These are phyloP conservation scores for Arthroderma sp. DNA, from an alignment of 2,329 filamentous ascomycete genomes.

Conservation along the genomic window DNA sequence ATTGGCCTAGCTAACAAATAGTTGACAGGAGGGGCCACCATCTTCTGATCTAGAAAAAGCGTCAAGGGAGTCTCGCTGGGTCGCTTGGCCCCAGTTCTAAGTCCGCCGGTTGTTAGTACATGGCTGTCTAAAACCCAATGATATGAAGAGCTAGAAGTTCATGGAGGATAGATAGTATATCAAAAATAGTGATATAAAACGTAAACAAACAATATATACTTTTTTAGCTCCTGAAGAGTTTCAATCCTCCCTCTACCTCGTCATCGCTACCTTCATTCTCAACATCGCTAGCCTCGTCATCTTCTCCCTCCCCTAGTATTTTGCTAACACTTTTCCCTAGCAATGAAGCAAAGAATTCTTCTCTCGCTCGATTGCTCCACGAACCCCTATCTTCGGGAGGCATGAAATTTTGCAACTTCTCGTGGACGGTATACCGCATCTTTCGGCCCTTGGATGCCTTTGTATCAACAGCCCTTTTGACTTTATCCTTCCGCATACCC, in stretches of 20 bases:
- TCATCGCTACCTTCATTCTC: constrained; percentile 7
- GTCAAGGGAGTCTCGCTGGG: no score
- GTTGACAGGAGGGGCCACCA: no score
- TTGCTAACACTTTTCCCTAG: constrained; percentile 53
- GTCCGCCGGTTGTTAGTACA: no score
- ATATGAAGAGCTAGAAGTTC: no score
- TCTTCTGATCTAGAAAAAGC: no score
- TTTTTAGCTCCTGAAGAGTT: constrained; percentile 19
- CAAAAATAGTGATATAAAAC: no score
- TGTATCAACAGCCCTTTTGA: constrained; percentile 74
- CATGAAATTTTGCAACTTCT: constrained; percentile 98
- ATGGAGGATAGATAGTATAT: constrained; percentile 12
- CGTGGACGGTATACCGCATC: constrained; percentile 85
- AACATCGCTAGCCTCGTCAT: constrained; percentile 31
- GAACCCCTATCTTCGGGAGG: constrained; percentile 66
- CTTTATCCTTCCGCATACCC: constrained; percentile 45
- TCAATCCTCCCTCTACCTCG: constrained; percentile 19
- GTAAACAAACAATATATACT: background rate
- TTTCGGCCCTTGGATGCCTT: constrained; percentile 92
- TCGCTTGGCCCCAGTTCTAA: no score
- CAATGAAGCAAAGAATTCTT: constrained; percentile 60
- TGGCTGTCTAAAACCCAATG: no score
- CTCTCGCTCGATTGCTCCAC: constrained; percentile 72
- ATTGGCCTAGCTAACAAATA: no score
- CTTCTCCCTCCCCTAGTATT: constrained; percentile 46